Conservation (phyloP, 2,329 filamentous ascomycete genomes). For the Colletotrichum sp. region DNA sequence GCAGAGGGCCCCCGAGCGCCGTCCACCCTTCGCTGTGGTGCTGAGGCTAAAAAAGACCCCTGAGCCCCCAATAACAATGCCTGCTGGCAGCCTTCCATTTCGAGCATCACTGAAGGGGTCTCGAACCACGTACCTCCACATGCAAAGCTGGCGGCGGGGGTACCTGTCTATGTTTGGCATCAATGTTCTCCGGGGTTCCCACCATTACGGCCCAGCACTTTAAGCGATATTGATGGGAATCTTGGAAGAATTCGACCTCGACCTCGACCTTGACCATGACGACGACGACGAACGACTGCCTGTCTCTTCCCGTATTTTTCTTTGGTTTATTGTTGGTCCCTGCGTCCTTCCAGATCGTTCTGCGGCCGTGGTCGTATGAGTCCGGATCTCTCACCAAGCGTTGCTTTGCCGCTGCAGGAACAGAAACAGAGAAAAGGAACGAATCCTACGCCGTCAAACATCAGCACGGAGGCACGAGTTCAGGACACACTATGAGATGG, state of each 20-base stretch:
- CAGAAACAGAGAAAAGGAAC: background rate
- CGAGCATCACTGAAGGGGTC: background rate
- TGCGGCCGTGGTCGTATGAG: background rate
- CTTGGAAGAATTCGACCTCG: background rate
- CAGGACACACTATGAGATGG: background rate
- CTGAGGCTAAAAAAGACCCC: slow-evolving; percentile 4
- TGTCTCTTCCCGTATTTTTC: background rate
- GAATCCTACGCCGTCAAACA: background rate
- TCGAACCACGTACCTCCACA: slow-evolving; percentile 18
- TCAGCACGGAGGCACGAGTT: background rate
- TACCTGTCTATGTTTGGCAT: slow-evolving; percentile 17
- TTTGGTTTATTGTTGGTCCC: background rate
- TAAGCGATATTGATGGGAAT: slow-evolving; percentile 17
- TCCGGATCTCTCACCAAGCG: background rate
- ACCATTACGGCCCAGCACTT: slow-evolving; percentile 1
- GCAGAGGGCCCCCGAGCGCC: slow-evolving; percentile 2
- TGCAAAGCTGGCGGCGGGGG: background rate
- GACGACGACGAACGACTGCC: background rate
- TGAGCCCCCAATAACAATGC: slow-evolving; percentile 9
- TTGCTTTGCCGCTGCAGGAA: slow-evolving; percentile 7
- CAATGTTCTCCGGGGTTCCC: background rate
- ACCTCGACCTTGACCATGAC: background rate
- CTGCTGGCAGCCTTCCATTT: slow-evolving; percentile 8
- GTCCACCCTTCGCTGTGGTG: background rate
- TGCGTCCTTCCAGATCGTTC: background rate